Evolutionary conservation across 139 green algal species (phyloP), one percentile per base, ranked within the genome.

Genomic region (Asterochloris erici): DNA sequence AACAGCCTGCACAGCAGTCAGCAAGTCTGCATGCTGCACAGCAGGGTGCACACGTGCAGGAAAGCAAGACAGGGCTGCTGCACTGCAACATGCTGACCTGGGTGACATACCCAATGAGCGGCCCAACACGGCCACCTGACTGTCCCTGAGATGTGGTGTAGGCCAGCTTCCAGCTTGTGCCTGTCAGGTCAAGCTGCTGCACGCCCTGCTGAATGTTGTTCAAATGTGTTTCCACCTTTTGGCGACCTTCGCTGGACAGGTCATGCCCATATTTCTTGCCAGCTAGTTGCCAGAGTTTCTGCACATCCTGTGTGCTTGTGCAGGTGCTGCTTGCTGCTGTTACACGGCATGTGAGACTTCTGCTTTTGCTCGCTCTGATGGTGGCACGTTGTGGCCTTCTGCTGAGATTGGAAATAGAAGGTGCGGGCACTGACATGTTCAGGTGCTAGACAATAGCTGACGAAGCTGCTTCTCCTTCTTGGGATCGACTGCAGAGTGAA

Each of bases 251-350:
- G 21, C n/a, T 77, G 6, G 38, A 54, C 21, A 85, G 54, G 68
- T 82, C 74, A n/a, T 87, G 84, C 19, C 84, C 84, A 73, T 84
- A 87, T 68, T 87, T 84, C 11, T 16, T 82, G 74, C 84, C 84
- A 21, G 84, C 79, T 13, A 84, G 73, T 29, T 80, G 76, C 23
- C 14, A 26, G 0, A 80, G 60, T 23, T 54, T 80, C 38, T 54
- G 38, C 38, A 54, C 38, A 54, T 54, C 38, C 38, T 54, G 38
- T 54, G 38, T 2, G 38, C 38, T 54, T 54, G 38, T 54, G 38
- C 38, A 54, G 38, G 38, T 54, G 38, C 38, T 54, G 38, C 38
- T 54, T 54, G 38, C 38, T 54, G 38, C 38, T 54, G 4, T 54
- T 6, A 54, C 38, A 54, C 6, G 38, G 38, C 6, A 54, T 54